Base-by-base conservation (phyloP, 345 rosid genomes). In the Streptanthus diversifolius region DNA sequence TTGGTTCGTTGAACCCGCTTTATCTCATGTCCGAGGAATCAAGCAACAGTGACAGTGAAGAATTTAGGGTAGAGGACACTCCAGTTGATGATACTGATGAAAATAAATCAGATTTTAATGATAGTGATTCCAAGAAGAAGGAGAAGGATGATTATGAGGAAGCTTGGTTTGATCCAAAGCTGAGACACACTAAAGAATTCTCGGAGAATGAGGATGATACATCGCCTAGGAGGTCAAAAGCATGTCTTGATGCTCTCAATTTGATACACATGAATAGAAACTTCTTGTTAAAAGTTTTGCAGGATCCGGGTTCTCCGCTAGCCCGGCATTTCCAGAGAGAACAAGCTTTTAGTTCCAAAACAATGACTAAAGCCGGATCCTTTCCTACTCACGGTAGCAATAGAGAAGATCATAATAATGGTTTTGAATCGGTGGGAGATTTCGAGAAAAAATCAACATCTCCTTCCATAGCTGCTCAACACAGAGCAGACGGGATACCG, bases 201-300 rank as follows among this genome's bases (percentile, higher is more conserved):
- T 62, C 33, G 9, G 60, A 58, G 66, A 78, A 79, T 54, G 77
- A 63, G 61, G 73, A 71, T 60, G 76, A 57, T 30, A 4, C 80
- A 30, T 68, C 84, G 3, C 72, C 67, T 25, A 24, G 61, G 30
- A 67, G 79, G 18, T 76, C 84, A 13, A 84, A 79, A 65, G 83
- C 81, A 18, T 65, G 84, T 27, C 62, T 80, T 58, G 91, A 85
- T 66, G 86, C 88, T 51, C 49, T 81, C 19, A 84, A 87, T 65
- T 39, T 87, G 76, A 77, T 84, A 43, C 81, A 80, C 76, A 70
- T 68, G 76, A 84, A 88, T 58, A 83, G 84, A 74, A 87, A 89
- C 47, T 76, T 84, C 19, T 69, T 91, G 17, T 18, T 77, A 29
- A 80, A 70, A 68, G 59, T 87, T 21, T 30, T 90, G 35, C 83